Conservation (phyloP, 23 red algal species). For the Chondrus crispus region DNA sequence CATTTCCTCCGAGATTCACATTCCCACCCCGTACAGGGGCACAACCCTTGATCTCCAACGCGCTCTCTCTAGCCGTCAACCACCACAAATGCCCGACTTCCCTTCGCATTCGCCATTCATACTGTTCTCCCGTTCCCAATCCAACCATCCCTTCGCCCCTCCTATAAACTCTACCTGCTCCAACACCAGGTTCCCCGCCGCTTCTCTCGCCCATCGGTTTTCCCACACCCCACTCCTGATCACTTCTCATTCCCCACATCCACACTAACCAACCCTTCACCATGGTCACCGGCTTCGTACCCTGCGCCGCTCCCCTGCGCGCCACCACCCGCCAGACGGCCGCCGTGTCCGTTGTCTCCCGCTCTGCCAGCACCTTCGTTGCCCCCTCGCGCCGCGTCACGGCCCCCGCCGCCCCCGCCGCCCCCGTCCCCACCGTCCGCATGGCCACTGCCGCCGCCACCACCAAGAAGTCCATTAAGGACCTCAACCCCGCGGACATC, state of each 20-base stretch:
- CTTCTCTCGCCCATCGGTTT: too few species aligned
- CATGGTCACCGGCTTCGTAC: conserved; percentile 56
- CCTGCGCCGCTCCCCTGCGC: conserved; percentile 22
- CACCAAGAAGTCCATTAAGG: conserved; percentile 88
- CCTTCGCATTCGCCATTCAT: too few species aligned
- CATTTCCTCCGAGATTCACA: too few species aligned
- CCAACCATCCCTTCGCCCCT: too few species aligned
- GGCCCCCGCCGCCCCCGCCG: neutral
- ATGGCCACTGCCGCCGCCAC: conserved; percentile 62
- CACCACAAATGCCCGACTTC: too few species aligned
- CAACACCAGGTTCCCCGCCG: too few species aligned
- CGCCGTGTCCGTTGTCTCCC: neutral
- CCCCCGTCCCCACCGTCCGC: neutral
- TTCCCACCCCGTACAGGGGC: too few species aligned
- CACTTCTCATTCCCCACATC: neutral
- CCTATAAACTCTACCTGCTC: too few species aligned
- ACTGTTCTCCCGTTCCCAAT: too few species aligned
- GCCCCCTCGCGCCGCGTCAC: conserved; percentile 31
- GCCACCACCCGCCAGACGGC: neutral
- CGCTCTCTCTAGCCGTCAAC: too few species aligned
- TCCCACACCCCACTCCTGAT: neutral
- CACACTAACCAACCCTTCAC: neutral
- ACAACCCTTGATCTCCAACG: too few species aligned
- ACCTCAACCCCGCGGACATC: conserved; percentile 77
- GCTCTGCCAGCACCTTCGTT: neutral